Conservation (phyloP, 1,284 basidiomycete species). For the Cryptococcus sp. region DNA sequence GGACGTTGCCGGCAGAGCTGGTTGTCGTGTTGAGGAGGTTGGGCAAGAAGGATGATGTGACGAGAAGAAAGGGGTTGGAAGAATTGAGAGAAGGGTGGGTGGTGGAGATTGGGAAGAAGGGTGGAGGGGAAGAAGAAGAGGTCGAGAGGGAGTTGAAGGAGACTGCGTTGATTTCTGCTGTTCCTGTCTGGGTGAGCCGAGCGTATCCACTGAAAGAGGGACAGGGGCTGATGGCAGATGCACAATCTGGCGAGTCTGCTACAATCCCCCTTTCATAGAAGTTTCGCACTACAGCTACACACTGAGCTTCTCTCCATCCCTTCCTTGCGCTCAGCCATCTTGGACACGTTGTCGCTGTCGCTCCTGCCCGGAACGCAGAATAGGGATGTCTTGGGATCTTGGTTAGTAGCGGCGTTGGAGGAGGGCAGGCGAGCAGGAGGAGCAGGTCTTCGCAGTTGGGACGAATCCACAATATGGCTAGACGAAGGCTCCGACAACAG, state of each 20-base stretch:
- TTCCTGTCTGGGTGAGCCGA: conserved; percentile 88
- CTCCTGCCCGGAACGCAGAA: conserved; percentile 55
- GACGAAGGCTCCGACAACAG: conserved; percentile 6
- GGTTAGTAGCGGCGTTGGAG: conserved; percentile 52
- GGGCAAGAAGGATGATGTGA: conserved; percentile 86
- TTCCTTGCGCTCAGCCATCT: conserved; percentile 54
- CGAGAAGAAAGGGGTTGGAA: conserved; percentile 79
- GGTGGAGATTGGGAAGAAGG: conserved; percentile 46
- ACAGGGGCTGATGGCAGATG: conserved; percentile 51
- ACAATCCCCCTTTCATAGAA: conserved; percentile 70
- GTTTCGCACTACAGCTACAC: conserved; percentile 68
- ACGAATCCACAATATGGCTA: conserved; percentile 22
- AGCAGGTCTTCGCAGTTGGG: conserved; percentile 30
- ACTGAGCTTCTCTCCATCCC: conserved; percentile 59
- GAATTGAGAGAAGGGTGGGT: conserved; percentile 71
- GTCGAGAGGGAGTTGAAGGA: conserved; percentile 47
- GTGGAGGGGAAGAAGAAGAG: conserved; percentile 47
- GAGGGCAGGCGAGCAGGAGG: conserved; percentile 40
- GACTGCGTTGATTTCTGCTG: conserved; percentile 41
- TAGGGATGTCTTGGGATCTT: conserved; percentile 70
- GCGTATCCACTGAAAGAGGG: neutral
- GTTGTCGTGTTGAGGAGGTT: conserved; percentile 75
- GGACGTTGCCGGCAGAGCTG: conserved; percentile 72
- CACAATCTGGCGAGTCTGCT: conserved; percentile 80
- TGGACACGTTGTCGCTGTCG: conserved; percentile 53